These are phyloP conservation scores for Bombardia bombarda DNA, from an alignment of 495 filamentous ascomycete species.

Conservation along the genomic window DNA sequence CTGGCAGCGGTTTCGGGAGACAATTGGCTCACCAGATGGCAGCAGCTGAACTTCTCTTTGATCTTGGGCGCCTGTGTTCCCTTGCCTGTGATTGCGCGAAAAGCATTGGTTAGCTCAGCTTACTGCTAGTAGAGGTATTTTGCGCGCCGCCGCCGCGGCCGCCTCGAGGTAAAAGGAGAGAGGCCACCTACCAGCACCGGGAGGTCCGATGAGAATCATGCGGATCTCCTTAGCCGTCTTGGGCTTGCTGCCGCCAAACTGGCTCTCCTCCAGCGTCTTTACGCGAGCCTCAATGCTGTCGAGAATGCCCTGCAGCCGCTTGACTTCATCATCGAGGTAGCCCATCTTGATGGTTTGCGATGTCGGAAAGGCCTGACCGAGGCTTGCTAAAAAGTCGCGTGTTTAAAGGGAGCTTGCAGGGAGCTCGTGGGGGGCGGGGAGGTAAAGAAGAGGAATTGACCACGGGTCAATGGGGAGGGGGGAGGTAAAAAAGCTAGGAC, in stretches of 20 bases:
- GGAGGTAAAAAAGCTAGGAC: too few species aligned
- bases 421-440: conserved; percentile 6
- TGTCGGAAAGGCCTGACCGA: conserved; percentile 22
- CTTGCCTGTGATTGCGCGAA: conserved; percentile 63
- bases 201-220: conserved; percentile 97
- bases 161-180: not conserved
- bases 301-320: conserved; percentile 69
- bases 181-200: conserved; percentile 75
- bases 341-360: conserved; percentile 56
- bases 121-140: too few species aligned
- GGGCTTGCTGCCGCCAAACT: conserved; percentile 35
- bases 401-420: conserved; percentile 6
- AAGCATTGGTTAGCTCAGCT: conserved; percentile 6
- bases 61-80: conserved; percentile 97
- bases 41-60: conserved; percentile 93
- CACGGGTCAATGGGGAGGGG: conserved; percentile 4
- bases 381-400: conserved; percentile 5
- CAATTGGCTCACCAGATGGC: conserved; percentile 73
- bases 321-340: conserved; percentile 71
- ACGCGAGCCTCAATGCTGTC: conserved; percentile 77
- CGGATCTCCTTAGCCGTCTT: conserved; percentile 57
- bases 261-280: conserved; percentile 60
- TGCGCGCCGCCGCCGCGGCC: too few species aligned
- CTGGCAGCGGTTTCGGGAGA: conserved; percentile 1
- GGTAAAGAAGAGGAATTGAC: conserved; percentile 19